A percentile compares a stretch with the other conserved stretches of the same genome.
These are phyloP conservation scores for Aspergillus flavus DNA, from an alignment of 2,329 filamentous ascomycete genomes.

Conservation along the genomic window DNA sequence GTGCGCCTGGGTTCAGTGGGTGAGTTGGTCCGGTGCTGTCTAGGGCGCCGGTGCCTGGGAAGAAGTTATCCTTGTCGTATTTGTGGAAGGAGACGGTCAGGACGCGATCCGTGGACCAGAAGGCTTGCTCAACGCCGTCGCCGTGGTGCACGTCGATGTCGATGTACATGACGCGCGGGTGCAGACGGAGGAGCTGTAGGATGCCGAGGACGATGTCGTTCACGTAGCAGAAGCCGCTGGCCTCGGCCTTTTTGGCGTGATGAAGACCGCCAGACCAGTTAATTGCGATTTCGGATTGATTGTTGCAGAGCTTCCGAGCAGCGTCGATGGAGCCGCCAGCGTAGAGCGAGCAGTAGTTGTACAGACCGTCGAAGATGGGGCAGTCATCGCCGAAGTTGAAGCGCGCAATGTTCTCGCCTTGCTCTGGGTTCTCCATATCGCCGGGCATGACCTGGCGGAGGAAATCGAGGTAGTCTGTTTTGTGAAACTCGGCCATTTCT, in stretches of 20 bases:
- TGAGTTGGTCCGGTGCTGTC: constrained; percentile 82
- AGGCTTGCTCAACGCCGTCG: constrained; percentile 88
- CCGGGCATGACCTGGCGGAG: constrained; percentile 72
- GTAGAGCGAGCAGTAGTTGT: constrained; percentile 92
- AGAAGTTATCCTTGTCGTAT: constrained; percentile 82
- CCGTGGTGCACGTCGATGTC: constrained; percentile 93
- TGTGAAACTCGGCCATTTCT: constrained; percentile 85
- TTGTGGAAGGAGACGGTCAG: constrained; percentile 97
- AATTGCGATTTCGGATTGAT: constrained; percentile 91
- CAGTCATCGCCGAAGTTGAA: constrained; percentile 95
- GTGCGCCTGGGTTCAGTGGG: constrained; percentile 82
- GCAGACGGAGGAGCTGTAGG: constrained; percentile 78
- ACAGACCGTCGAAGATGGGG: constrained; percentile 93
- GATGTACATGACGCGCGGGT: constrained; percentile 88
- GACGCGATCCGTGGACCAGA: constrained; percentile 85
- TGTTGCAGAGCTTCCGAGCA: constrained; percentile 81
- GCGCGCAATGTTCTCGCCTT: constrained; percentile 59
- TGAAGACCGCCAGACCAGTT: constrained; percentile 97
- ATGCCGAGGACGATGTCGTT: constrained; percentile 97
- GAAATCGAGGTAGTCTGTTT: constrained; percentile 87
- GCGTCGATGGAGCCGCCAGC: constrained; percentile 89
- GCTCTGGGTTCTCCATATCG: constrained; percentile 66
- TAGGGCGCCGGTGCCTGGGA: constrained; percentile 86
- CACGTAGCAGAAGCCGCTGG: constrained; percentile 97
- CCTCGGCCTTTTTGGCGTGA: constrained; percentile 92